Evolutionary conservation across 768 basidiomycete genomes (phyloP).

Genomic region (Tricholoma furcatifolium): DNA sequence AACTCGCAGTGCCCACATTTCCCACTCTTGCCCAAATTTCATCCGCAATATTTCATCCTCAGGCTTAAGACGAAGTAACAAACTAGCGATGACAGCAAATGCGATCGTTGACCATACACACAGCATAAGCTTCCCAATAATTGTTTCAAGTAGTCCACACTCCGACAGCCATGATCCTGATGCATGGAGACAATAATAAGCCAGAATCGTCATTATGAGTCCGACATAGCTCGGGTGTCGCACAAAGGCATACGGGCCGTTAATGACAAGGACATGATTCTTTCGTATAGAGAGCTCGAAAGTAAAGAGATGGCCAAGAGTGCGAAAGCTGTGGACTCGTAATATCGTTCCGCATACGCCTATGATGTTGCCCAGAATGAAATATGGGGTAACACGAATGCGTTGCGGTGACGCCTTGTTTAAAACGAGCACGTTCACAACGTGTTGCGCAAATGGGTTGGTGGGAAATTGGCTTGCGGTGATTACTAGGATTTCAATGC

Average conservation of each 20-base stretch:
- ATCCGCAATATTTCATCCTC: constrained; percentile 34
- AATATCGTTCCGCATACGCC: constrained; percentile 30
- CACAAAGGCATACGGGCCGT: constrained; percentile 35
- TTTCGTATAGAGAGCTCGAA: constrained; percentile 35
- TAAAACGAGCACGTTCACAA: constrained; percentile 17
- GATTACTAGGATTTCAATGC: constrained; percentile 30
- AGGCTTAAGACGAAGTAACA: constrained; percentile 26
- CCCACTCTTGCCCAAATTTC: constrained; percentile 27
- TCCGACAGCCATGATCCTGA: constrained; percentile 33
- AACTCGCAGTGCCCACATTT: constrained; percentile 28
- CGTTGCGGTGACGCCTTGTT: constrained; percentile 11
- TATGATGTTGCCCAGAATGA: constrained; percentile 29
- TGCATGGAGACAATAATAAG: constrained; percentile 21
- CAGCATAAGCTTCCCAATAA: constrained; percentile 13
- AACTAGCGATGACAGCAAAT: constrained; percentile 21
- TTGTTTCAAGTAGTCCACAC: constrained; percentile 27
- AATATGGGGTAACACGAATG: constrained; percentile 25
- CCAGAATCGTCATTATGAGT: constrained; percentile 30
- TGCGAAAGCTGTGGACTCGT: constrained; percentile 31
- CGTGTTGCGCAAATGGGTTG: constrained; percentile 15
- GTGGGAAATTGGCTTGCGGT: constrained; percentile 19
- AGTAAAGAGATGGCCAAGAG: constrained; percentile 36
- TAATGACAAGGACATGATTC: constrained; percentile 31
- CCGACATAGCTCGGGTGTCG: constrained; percentile 41
- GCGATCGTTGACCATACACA: constrained; percentile 25